Percentiles rank a stretch among this genome's conserved stretches.
Conservation (phyloP, 129 eudicot species). For the Silybum marianum region DNA sequence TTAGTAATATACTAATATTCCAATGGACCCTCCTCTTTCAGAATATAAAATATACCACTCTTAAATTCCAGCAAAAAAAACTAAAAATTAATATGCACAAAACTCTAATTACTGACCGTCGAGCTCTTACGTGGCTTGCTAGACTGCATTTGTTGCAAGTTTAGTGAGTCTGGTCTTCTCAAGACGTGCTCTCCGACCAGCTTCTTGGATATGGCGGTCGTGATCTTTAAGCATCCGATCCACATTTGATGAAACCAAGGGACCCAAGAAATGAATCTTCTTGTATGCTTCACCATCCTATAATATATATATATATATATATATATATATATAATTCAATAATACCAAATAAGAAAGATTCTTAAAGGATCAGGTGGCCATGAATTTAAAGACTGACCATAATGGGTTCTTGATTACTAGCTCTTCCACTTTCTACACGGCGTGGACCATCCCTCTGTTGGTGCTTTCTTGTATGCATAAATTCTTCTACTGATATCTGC, state of each 20-base stretch:
- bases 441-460: slow-evolving; percentile 44
- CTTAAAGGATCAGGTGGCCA: not conserved
- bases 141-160: slow-evolving; percentile 37
- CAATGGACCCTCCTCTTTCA: slow-evolving; percentile 8
- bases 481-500: slow-evolving; percentile 31
- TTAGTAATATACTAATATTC: no score
- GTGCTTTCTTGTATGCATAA: slow-evolving; percentile 37
- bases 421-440: slow-evolving; percentile 47
- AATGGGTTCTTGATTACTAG: slow-evolving; percentile 42
- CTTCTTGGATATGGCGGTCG: slow-evolving; percentile 82
- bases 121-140: slow-evolving; percentile 32
- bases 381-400: slow-evolving; percentile 47
- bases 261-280: slow-evolving; percentile 77
- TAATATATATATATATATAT: not conserved
- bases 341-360: not conserved
- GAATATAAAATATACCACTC: not conserved
- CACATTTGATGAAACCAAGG: slow-evolving; percentile 67
- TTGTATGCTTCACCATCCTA: slow-evolving; percentile 50
- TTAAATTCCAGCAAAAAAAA: slow-evolving; percentile 3
- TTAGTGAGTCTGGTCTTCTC: slow-evolving; percentile 51
- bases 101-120: not conserved
- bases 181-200: slow-evolving; percentile 69
- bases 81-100: slow-evolving; percentile 20
- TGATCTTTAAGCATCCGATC: slow-evolving; percentile 92
- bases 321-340: not conserved